Conservation (phyloP, 1,284 basidiomycete genomes). For the Malassezia restricta region DNA sequence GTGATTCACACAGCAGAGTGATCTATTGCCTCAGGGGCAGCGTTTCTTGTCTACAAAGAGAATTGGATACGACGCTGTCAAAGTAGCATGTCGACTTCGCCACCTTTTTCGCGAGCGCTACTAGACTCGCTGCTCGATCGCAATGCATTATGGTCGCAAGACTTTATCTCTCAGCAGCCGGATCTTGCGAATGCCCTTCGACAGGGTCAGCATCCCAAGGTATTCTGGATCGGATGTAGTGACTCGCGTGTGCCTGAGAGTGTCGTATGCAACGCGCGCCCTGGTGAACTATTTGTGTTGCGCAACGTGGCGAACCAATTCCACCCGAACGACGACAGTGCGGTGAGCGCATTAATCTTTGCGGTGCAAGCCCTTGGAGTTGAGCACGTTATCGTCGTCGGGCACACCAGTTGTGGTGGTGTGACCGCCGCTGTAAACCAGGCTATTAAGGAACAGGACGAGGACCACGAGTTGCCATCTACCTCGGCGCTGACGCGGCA, state of each 20-base stretch:
- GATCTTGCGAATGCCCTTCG: slow-evolving; percentile 56
- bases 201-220: slow-evolving; percentile 61
- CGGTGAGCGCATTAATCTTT: slow-evolving; percentile 65
- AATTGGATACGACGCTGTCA: too few relatives aligned
- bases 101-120: slow-evolving; percentile 1
- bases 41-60: too few relatives aligned
- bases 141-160: slow-evolving; percentile 29
- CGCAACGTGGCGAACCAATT: slow-evolving; percentile 51
- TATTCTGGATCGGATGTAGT: slow-evolving; percentile 57
- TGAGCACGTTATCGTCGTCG: slow-evolving; percentile 62
- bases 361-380: slow-evolving; percentile 68
- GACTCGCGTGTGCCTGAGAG: slow-evolving; percentile 50
- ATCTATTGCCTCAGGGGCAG: too few relatives aligned
- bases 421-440: slow-evolving; percentile 44
- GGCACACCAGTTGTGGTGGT: slow-evolving; percentile 48
- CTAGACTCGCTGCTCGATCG: slow-evolving; percentile 18
- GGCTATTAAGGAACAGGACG: slow-evolving; percentile 8
- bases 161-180: slow-evolving; percentile 48
- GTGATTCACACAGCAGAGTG: too few relatives aligned
- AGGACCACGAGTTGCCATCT: slow-evolving; percentile 10
- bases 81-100: background rate
- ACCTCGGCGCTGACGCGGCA: slow-evolving; percentile 29
- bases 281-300: slow-evolving; percentile 44
- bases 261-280: slow-evolving; percentile 31
- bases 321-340: slow-evolving; percentile 64